Evolutionary conservation across 2,329 filamentous ascomycete genomes (phyloP).

Genomic region (Botrytis hyacinthi): DNA sequence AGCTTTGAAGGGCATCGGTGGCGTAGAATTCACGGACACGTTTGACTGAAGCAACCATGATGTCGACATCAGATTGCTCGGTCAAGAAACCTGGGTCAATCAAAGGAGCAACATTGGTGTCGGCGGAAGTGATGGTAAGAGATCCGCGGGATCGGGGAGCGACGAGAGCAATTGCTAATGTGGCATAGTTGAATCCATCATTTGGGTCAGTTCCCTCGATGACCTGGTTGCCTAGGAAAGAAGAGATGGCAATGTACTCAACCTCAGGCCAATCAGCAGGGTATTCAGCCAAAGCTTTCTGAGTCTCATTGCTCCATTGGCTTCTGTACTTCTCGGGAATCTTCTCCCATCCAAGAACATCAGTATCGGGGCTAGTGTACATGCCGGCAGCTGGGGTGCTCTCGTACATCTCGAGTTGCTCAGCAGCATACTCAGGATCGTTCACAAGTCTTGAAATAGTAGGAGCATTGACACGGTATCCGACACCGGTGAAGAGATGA

Average conservation of each 20-base stretch:
- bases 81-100: slow-evolving; percentile 48
- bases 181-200: slow-evolving; percentile 21
- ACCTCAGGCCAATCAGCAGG: slow-evolving; percentile 30
- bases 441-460: slow-evolving; percentile 10
- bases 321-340: slow-evolving; percentile 19
- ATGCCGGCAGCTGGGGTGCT: slow-evolving; percentile 13
- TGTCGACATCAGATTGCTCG: slow-evolving; percentile 44
- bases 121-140: slow-evolving; percentile 43
- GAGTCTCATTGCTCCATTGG: slow-evolving; percentile 11
- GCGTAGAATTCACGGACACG: slow-evolving; percentile 41
- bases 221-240: slow-evolving; percentile 13
- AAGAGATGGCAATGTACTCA: slow-evolving; percentile 25
- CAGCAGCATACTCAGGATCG: slow-evolving; percentile 7
- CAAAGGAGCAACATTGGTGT: slow-evolving; percentile 41
- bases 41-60: slow-evolving; percentile 45
- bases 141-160: slow-evolving; percentile 46
- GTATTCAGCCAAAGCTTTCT: slow-evolving; percentile 10
- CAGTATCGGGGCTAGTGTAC: slow-evolving; percentile 20
- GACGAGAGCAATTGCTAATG: slow-evolving; percentile 37
- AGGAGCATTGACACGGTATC: slow-evolving; percentile 18
- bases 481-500: slow-evolving; percentile 29
- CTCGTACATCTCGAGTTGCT: background rate
- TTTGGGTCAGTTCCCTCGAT: slow-evolving; percentile 9
- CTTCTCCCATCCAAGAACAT: slow-evolving; percentile 28
- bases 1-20: slow-evolving; percentile 23